Evolutionary conservation across 768 basidiomycete species (phyloP), one percentile per base, ranked within the genome.

Genomic region (Clitopilus hobsonii): DNA sequence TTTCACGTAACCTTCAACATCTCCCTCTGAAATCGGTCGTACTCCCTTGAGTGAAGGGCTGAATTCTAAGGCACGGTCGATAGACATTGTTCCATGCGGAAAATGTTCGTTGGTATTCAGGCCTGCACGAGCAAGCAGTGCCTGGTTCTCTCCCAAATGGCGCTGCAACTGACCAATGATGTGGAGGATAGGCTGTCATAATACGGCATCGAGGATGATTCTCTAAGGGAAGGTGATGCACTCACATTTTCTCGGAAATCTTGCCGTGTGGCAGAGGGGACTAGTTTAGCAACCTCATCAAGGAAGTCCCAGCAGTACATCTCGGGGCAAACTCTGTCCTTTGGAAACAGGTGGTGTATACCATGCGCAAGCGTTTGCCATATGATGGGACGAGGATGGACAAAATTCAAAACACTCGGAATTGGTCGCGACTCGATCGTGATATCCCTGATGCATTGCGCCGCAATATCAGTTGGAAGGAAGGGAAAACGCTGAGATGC

Each of bases 341-440:
- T 20, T 3, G 41, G 41, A 8, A 45, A 8, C 4, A 23, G 2
- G 18, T 23, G 18, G 5, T n/a, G 38, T 5, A 45, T 20, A 20
- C 18, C 18, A 11, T 45, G 41, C 3, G 41, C n/a, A 23, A 45
- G 5, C 10, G n/a, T 45, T 20, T 45, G 2, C 68, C 70, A 75
- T 27, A 62, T 25, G 1, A 70, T 59, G 0, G 73, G 74, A 41
- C 62, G 54, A 0, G 73, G 73, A 51, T 75, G 73, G 2, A 71
- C 67, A 6, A 75, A 50, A 53, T 74, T 74, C 20, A 69, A 56
- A 5, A 65, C 69, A 5, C 32, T 18, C 0, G 64, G 65, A 4
- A 57, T 51, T 1, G 36, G 41, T 7, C 56, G 51, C 16, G 51
- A 18, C 2, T 64, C 49, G 45, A 69, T 65, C 0, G 66, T 64